Evolutionary conservation across 306 rosid species (phyloP), one percentile per base, ranked within the genome.

Genomic region (Arachis stenosperma): DNA sequence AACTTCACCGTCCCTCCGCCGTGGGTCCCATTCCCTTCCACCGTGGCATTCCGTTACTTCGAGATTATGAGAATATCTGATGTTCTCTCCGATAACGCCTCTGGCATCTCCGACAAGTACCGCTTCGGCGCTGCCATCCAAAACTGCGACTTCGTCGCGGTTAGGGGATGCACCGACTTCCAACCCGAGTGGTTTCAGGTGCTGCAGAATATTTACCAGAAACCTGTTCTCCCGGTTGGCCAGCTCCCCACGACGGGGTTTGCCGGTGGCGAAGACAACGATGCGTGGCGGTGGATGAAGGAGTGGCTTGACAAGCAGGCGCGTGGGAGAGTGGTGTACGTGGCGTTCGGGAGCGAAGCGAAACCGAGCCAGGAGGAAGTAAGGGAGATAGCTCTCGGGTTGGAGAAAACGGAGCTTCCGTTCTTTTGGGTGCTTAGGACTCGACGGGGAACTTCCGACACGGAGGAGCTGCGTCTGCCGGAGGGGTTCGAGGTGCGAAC

Each of bases 281-380:
- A 60, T 6, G 15, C 51, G 17, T 79, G 83, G 79, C 14, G 0
- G 48, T 52, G 42, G 52, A 60, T 80, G 11, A 63, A 62, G 17
- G 65, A 51, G 0, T 83, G 92, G 92, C 39, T 87, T 27, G 84
- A 88, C 75, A 55, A 50, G 17, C 84, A 85, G 17, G 17, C 2
- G 5, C 62, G 50, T 33, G 61, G 64, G 0, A 65, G 67, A 0
- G 88, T 83, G 41, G 82, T 88, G 36, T 88, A 85, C 41, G 86
- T 83, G 2, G 92, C 92, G 0, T 83, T 85, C 9, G 88, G 89
- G 8, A 81, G 84, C 8, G 85, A 88, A 72, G 88, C 79, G 3
- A 68, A 73, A 41, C 83, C 79, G 11, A 79, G 81, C 7, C 84
- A 82, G 36, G 65, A 80, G 0, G 87, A 87, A 60, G 71, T 87